A percentile compares a stretch with the other conserved stretches of the same genome.
phyloP scores from a whole-genome alignment of 768 basidiomycete genomes.

The Mycena leptocephala region DNA sequence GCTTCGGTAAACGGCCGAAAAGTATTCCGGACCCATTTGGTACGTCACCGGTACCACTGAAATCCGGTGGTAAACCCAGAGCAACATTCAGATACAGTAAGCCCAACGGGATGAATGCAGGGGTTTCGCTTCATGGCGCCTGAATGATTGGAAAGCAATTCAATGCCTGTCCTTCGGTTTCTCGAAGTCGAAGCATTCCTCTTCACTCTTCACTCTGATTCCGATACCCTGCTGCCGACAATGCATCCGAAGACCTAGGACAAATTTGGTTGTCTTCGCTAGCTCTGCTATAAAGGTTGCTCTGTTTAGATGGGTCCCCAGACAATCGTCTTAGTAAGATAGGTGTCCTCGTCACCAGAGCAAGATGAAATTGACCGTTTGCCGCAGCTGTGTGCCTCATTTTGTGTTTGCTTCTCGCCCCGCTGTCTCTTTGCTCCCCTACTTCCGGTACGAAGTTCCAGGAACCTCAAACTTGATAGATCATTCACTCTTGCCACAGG shows the following conservation, averaged over 20 bases:
- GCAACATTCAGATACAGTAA: too few species aligned
- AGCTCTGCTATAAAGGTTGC: constrained; percentile 5
- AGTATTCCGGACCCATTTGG: background rate
- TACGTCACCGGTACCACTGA: background rate
- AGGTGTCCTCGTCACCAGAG: too few species aligned
- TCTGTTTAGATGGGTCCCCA: constrained; percentile 4
- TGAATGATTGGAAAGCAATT: background rate
- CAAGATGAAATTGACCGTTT: too few species aligned
- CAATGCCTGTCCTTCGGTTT: background rate
- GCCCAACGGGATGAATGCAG: background rate
- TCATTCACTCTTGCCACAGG: constrained; percentile 6
- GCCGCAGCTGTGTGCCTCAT: background rate
- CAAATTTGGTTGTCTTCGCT: background rate
- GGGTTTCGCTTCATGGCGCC: background rate
- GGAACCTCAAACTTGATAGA: background rate
- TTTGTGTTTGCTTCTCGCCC: background rate
- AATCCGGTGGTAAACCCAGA: constrained; percentile 2
- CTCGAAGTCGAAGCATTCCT: constrained; percentile 6
- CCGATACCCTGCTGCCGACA: background rate
- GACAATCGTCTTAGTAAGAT: too few species aligned
- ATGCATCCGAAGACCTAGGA: constrained; percentile 1
- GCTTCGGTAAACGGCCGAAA: background rate
- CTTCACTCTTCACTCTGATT: background rate
- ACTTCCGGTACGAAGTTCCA: constrained; percentile 2
- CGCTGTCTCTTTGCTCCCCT: constrained; percentile 2